These are phyloP conservation scores for Penicillium maclennaniae DNA, from an alignment of 495 filamentous ascomycete species.

Conservation along the genomic window DNA sequence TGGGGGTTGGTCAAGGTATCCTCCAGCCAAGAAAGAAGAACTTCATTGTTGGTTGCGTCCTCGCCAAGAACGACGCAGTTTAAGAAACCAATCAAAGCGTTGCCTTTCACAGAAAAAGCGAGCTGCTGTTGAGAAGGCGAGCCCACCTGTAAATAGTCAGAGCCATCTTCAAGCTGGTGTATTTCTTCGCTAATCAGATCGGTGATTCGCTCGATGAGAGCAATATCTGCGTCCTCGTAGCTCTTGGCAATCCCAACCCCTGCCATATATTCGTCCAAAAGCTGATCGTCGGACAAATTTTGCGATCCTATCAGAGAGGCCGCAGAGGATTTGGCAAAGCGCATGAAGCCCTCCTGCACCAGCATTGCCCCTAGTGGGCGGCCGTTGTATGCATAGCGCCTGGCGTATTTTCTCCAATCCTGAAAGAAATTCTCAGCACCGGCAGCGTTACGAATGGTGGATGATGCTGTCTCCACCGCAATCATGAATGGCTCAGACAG, in stretches of 20 bases:
- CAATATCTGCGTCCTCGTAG: constrained; percentile 36
- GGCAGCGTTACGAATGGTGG: constrained; percentile 68
- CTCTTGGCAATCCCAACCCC: constrained; percentile 46
- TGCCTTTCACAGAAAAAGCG: constrained; percentile 79
- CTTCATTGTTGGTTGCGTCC: constrained; percentile 71
- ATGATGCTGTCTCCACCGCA: constrained; percentile 80
- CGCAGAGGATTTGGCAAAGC: constrained; percentile 74
- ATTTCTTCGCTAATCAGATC: constrained; percentile 77
- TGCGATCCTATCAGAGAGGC: constrained; percentile 61
- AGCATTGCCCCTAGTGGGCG: constrained; percentile 90
- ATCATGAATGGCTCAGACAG: constrained; percentile 80
- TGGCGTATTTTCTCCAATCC: constrained; percentile 79
- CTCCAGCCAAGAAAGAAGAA: constrained; percentile 85
- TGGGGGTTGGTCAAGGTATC: constrained; percentile 67
- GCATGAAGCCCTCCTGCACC: constrained; percentile 80
- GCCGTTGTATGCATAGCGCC: constrained; percentile 74
- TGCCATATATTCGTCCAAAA: constrained; percentile 73
- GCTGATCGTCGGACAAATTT: constrained; percentile 54
- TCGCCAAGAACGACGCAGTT: constrained; percentile 79
- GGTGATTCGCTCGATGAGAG: constrained; percentile 63
- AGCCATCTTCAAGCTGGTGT: constrained; percentile 77
- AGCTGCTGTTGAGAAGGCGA: constrained; percentile 84
- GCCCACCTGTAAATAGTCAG: constrained; percentile 81
- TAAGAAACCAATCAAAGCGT: constrained; percentile 75
- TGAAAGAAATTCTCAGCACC: constrained; percentile 45